Percentiles rank a stretch among this genome's conserved stretches.
These are phyloP conservation scores for Basidiobolus meristosporus DNA, from an alignment of 371 early-diverging fungal genomes.

Conservation along the genomic window DNA sequence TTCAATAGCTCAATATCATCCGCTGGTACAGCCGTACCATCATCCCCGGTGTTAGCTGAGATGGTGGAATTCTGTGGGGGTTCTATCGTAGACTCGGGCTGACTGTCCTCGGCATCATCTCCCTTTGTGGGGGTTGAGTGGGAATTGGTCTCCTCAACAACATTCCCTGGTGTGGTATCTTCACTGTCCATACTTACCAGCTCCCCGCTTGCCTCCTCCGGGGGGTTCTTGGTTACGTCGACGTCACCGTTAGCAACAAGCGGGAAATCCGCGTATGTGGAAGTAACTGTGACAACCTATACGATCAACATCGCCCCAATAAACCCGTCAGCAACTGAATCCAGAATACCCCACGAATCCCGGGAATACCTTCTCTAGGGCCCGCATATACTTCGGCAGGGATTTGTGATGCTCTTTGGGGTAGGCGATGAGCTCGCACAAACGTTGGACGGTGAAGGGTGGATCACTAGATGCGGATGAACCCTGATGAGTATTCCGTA, in stretches of 20 bases:
- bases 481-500: too few relatives aligned
- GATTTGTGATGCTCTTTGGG: slow-evolving; percentile 8
- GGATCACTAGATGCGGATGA: slow-evolving; percentile 1
- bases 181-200: background rate
- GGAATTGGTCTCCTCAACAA: background rate
- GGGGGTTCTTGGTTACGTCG: too few relatives aligned
- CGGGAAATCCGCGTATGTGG: background rate
- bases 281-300: background rate
- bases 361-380: slow-evolving; percentile 9
- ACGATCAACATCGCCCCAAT: too few relatives aligned
- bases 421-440: slow-evolving; percentile 7
- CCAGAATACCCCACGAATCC: too few relatives aligned
- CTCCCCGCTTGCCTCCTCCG: background rate
- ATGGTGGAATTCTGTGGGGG: too few relatives aligned
- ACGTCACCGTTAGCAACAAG: background rate
- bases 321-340: too few relatives aligned
- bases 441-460: slow-evolving; percentile 14
- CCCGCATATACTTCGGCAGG: slow-evolving; percentile 9
- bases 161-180: background rate
- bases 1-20: too few relatives aligned
- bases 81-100: too few relatives aligned
- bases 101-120: background rate
- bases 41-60: too few relatives aligned
- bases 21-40: too few relatives aligned
- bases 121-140: background rate